Evolutionary conservation across 2,329 filamentous ascomycete genomes (phyloP).

Genomic region (Monilinia polystroma): DNA sequence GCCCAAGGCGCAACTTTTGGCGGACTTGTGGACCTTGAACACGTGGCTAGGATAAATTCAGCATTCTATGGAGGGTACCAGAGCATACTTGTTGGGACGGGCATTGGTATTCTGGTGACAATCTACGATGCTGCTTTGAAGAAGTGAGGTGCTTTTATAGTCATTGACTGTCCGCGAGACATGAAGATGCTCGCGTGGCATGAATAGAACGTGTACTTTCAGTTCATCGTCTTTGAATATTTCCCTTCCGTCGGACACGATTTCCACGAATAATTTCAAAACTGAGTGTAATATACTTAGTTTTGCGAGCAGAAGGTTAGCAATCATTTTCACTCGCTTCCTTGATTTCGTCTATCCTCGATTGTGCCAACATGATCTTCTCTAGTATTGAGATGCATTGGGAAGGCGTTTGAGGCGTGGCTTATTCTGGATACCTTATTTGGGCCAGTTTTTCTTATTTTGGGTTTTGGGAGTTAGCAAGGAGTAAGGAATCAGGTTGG

Average conservation of each 20-base stretch:
- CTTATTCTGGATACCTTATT: constrained; percentile 12
- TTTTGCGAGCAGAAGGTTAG: neutral
- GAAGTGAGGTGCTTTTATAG: constrained; percentile 49
- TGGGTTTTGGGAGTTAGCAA: constrained; percentile 1
- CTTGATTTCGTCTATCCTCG: constrained; percentile 21
- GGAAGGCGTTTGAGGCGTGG: constrained; percentile 22
- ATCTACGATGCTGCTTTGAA: constrained; percentile 76
- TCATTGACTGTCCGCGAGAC: neutral
- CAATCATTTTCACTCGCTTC: constrained; percentile 11
- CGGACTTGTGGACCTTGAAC: constrained; percentile 58
- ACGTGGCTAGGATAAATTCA: constrained; percentile 61
- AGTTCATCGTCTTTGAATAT: constrained; percentile 4
- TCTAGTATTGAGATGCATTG: constrained; percentile 22
- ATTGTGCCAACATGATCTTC: constrained; percentile 23
- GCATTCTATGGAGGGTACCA: constrained; percentile 71
- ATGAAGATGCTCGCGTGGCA: neutral
- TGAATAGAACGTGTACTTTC: neutral
- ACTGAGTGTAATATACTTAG: neutral
- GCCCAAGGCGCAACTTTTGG: constrained; percentile 62
- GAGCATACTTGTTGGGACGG: constrained; percentile 66
- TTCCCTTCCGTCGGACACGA: neutral
- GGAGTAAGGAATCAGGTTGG: neutral
- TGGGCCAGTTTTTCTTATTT: neutral
- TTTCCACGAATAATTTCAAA: neutral
- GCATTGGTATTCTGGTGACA: constrained; percentile 66